Base-by-base conservation (phyloP, 768 basidiomycete species). In the Lepiota venenata region DNA sequence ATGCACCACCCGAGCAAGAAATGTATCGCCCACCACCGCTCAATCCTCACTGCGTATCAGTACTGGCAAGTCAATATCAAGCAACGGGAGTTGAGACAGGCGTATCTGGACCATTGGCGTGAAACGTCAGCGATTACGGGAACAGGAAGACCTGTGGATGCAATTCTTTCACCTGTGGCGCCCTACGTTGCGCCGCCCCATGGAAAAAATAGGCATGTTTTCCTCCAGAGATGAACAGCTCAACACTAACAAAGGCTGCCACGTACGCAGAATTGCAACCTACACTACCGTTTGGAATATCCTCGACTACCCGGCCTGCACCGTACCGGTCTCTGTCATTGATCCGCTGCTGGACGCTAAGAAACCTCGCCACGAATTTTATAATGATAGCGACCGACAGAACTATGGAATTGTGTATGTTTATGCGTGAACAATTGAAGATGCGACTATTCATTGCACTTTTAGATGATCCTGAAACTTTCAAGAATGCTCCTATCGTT, bases 81-180 rank as follows among this genome's bases (percentile, higher is more conserved):
- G 60, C 78, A 75, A 60, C 68, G 66, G 4, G 72, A 74, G 10
- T 58, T 86, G 27, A 76, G 85, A 21, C 71, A 81, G 58, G 73
- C 75, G 46, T 82, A 88, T 62, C 66, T 87, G 43, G 77, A 83
- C 44, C 68, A 80, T 46, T 91, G 88, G 88, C 75, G 83, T 47
- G 71, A 67, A 4, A 85, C 83, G 0, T 68, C 60, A 9, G 57
- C 50, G 0, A 44, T 60, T 12, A 91, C 88, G 0, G 80, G 79
- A 0, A 91, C 87, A 0, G 87, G 85, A 1, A 69, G 91, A 2
- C 85, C 88, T 4, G 78, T 91, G 5, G 91, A 92, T 63, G 88
- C 85, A 1, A 81, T 93, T 59, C 84, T 92, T 35, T 69, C 74
- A 2, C 86, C 91, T 18, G 75, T 71, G 2, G 83, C 84, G 1